phyloP scores from a whole-genome alignment of 352 stramenopile species.

The Phytophthora tubulina region DNA sequence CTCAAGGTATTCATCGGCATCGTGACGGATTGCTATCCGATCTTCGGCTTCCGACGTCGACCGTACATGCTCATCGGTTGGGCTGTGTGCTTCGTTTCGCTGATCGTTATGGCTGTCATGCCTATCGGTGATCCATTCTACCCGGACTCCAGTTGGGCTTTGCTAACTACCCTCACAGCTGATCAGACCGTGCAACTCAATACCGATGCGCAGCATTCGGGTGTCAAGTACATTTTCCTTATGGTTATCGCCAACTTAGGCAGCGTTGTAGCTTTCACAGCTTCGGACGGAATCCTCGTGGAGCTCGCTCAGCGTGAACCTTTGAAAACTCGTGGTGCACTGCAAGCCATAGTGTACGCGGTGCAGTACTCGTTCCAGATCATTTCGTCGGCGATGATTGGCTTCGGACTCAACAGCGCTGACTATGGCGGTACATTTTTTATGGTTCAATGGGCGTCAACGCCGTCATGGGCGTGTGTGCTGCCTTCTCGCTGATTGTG shows the following conservation, averaged over 20 bases:
- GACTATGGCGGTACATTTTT: conserved; percentile 51
- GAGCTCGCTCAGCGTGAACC: conserved; percentile 51
- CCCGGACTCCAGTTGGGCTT: conserved; percentile 28
- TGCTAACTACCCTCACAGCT: conserved; percentile 14
- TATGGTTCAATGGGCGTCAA: conserved; percentile 43
- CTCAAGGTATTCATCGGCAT: conserved; percentile 60
- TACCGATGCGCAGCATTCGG: conserved; percentile 34
- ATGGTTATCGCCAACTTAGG: conserved; percentile 72
- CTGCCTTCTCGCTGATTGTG: conserved; percentile 27
- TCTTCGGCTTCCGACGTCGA: conserved; percentile 50
- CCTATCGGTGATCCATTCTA: conserved; percentile 44
- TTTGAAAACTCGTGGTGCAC: conserved; percentile 33
- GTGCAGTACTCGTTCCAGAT: conserved; percentile 44
- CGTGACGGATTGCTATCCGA: conserved; percentile 52
- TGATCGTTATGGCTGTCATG: conserved; percentile 40
- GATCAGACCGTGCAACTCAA: conserved; percentile 40
- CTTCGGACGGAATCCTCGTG: conserved; percentile 60
- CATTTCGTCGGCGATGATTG: conserved; percentile 36
- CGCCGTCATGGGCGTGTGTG: conserved; percentile 38
- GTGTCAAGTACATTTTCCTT: conserved; percentile 55
- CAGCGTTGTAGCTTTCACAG: conserved; percentile 69
- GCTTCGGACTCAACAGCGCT: conserved; percentile 45
- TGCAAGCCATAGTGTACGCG: conserved; percentile 45
- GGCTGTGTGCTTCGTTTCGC: conserved; percentile 38
- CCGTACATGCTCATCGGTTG: conserved; percentile 53